These are phyloP conservation scores for Ganoderma lingzhi DNA, from an alignment of 1,284 basidiomycete genomes.

Conservation along the genomic window DNA sequence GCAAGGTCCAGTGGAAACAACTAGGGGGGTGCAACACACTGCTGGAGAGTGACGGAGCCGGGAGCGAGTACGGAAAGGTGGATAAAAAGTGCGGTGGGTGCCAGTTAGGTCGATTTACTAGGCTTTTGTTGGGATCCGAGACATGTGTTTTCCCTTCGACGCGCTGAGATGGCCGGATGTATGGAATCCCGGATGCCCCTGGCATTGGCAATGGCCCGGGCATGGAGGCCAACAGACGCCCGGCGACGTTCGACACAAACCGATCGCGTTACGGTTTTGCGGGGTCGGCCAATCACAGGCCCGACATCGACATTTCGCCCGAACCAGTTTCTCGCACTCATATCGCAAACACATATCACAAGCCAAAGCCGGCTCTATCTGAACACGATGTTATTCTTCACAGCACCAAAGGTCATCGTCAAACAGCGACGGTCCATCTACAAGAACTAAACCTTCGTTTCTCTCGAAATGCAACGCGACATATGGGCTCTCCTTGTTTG, in stretches of 20 bases:
- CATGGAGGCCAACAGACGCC: slow-evolving; percentile 9
- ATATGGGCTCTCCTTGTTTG: neutral
- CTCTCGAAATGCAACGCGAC: neutral
- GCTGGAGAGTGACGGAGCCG: neutral
- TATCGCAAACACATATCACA: neutral
- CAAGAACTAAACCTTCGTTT: neutral
- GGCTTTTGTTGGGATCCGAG: slow-evolving; percentile 11
- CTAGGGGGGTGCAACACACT: neutral
- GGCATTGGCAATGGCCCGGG: neutral
- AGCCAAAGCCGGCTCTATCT: neutral
- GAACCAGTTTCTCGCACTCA: neutral
- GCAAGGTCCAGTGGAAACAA: neutral
- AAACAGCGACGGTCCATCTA: slow-evolving; percentile 36
- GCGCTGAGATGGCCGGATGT: slow-evolving; percentile 25
- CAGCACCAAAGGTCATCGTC: slow-evolving; percentile 11
- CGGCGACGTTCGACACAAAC: neutral
- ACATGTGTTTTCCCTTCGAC: slow-evolving; percentile 27
- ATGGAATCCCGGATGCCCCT: neutral
- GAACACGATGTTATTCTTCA: neutral
- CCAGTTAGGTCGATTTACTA: neutral
- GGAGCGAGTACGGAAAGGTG: slow-evolving; percentile 3
- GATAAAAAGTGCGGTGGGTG: neutral
- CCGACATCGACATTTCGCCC: neutral
- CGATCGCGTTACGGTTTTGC: neutral
- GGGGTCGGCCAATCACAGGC: slow-evolving; percentile 16